Conservation (phyloP, 1,139 yeast genomes). For the Debaryomyces sp. region DNA sequence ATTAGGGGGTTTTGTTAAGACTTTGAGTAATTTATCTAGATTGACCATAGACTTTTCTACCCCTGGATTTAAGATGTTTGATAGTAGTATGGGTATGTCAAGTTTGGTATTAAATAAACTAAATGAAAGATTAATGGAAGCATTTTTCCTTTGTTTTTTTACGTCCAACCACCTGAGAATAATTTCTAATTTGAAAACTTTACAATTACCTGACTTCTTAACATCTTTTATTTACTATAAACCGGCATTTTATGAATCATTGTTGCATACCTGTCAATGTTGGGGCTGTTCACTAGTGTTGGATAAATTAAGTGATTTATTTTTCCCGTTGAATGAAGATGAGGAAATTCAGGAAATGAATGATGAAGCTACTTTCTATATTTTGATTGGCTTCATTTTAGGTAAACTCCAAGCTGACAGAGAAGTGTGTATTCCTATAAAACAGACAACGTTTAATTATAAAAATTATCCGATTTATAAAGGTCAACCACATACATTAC, state of each 20-base stretch:
- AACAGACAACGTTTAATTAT: slow-evolving; percentile 27
- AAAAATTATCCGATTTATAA: slow-evolving; percentile 37
- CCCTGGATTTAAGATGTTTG: slow-evolving; percentile 46
- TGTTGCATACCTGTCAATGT: slow-evolving; percentile 42
- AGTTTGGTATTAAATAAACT: slow-evolving; percentile 33
- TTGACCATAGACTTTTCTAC: slow-evolving; percentile 40
- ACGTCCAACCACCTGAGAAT: slow-evolving; percentile 15
- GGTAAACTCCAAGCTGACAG: slow-evolving; percentile 43
- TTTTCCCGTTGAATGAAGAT: slow-evolving; percentile 26
- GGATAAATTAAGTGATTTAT: slow-evolving; percentile 23
- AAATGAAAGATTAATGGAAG: slow-evolving; percentile 40
- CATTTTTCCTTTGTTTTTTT: slow-evolving; percentile 35
- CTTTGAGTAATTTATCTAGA: slow-evolving; percentile 25
- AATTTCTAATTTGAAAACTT: slow-evolving; percentile 24
- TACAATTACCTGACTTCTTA: slow-evolving; percentile 41
- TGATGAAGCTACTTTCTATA: slow-evolving; percentile 35
- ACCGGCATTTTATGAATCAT: slow-evolving; percentile 39
- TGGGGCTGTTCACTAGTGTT: slow-evolving; percentile 39
- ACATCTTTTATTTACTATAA: slow-evolving; percentile 44
- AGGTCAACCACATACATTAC: slow-evolving; percentile 43
- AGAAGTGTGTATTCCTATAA: slow-evolving; percentile 43
- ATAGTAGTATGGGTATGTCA: slow-evolving; percentile 33
- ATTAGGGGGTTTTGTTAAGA: slow-evolving; percentile 31
- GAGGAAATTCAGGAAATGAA: slow-evolving; percentile 14
- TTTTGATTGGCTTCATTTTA: slow-evolving; percentile 37